phyloP scores from a whole-genome alignment of 2,329 filamentous ascomycete species.

The Apiospora aurea region DNA sequence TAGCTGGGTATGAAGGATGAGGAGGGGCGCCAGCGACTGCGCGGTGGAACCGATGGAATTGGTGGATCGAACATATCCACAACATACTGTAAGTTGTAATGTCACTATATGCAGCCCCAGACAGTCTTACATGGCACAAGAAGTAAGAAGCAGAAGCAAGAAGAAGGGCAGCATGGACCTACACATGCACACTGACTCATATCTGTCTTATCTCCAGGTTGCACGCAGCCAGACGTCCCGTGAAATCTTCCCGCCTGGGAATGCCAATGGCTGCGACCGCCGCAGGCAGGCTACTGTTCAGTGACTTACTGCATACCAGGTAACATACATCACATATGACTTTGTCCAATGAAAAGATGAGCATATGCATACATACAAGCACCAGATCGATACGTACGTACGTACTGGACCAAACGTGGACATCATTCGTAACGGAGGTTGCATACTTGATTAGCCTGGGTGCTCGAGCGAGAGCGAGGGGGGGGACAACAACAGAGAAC shows the following conservation, averaged over 20 bases:
- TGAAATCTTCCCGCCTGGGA: not conserved
- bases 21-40: not conserved
- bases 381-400: not conserved
- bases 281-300: conserved; percentile 3
- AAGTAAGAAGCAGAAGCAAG: not conserved
- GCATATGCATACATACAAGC: not conserved
- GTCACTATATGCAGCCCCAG: not conserved
- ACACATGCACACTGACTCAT: not conserved
- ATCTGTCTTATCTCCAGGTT: not conserved
- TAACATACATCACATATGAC: not conserved
- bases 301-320: not conserved
- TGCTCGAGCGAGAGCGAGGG: not conserved
- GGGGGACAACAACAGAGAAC: not conserved
- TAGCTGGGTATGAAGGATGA: not conserved
- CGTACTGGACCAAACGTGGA: not conserved
- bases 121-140: not conserved
- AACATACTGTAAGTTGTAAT: not conserved
- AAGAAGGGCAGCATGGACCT: not conserved
- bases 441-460: not conserved
- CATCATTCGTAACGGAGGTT: not conserved
- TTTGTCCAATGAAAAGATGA: not conserved
- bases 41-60: not conserved
- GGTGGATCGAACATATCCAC: conserved; percentile 14
- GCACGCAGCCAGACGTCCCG: not conserved
- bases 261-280: not conserved